Evolutionary conservation across 2,329 filamentous ascomycete genomes (phyloP), one percentile per base, ranked within the genome.

Genomic region (Pyricularia grisea): DNA sequence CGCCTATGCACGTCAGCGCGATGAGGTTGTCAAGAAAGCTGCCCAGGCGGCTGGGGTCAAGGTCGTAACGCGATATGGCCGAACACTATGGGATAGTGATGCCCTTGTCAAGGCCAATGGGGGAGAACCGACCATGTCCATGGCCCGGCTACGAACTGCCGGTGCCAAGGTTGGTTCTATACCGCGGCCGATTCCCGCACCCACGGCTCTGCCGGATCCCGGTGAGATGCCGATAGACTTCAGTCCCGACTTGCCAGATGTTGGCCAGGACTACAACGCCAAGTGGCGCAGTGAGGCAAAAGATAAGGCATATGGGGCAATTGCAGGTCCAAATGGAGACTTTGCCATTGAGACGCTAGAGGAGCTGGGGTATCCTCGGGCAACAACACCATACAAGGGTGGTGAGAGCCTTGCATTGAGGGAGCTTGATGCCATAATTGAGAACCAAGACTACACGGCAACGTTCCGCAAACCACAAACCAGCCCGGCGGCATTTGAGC

Each of bases 381-480:
- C 90, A 1, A 91, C 87, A 0, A 89, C 89, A 6, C 85, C 86
- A 1, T 89, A 92, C 73, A 83, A 84, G 6, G 91, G 91, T 31
- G 91, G 91, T n/a, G 91, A 94, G 77, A 87, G 82, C 1, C 74
- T 84, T 1, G 90, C 90, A 0, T 78, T 93, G 3, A 75, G 82
- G 71, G 80, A 80, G 33, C 82, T 94, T 1, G 80, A 84, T 10
- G 78, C 83, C 3, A 86, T 92, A 36, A 83, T 91, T 70, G 79
- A 82, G 2, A 80, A 93, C 71, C 82, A 86, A 70, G 82, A 86
- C 68, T 93, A 92, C 75, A 88, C 88, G 0, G 90, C 88, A 1
- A 92, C 87, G 0, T 94, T 94, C 74, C 85, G 89, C 74, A 94
- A 94, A 76, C 91, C 91, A 1, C 88, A 88, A 69, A 92, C 90